These are phyloP conservation scores for Lasiodiplodia citricola DNA, from an alignment of 2,329 filamentous ascomycete species.

Conservation along the genomic window DNA sequence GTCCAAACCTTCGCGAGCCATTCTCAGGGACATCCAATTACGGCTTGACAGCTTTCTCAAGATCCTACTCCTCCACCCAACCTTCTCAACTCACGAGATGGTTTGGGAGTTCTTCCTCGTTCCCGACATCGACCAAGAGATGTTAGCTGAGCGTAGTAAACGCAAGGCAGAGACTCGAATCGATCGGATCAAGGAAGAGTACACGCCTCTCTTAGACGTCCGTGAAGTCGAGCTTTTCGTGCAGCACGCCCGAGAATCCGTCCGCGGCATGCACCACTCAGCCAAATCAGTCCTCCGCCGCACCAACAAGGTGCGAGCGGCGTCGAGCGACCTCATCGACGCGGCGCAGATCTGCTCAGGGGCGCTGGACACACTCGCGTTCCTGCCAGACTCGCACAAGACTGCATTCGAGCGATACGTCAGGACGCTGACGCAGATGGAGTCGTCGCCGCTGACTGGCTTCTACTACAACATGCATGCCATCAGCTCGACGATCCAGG, in stretches of 20 bases:
- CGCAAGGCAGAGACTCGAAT: constrained; percentile 82
- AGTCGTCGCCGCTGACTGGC: constrained; percentile 72
- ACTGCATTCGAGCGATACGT: constrained; percentile 76
- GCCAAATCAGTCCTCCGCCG: constrained; percentile 82
- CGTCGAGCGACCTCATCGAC: constrained; percentile 70
- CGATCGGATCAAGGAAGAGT: constrained; percentile 88
- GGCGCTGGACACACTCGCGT: constrained; percentile 62
- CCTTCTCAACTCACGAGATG: constrained; percentile 95
- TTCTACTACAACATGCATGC: constrained; percentile 80
- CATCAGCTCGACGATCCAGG: constrained; percentile 82
- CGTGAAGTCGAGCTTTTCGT: constrained; percentile 93
- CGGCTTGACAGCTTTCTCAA: constrained; percentile 87
- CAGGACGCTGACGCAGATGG: constrained; percentile 66
- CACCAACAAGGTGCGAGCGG: constrained; percentile 74
- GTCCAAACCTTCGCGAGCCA: constrained; percentile 84
- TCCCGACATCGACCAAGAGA: constrained; percentile 86
- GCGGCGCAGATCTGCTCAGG: constrained; percentile 62
- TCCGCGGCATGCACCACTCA: constrained; percentile 81
- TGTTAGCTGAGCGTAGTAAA: constrained; percentile 86
- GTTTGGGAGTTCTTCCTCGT: constrained; percentile 99
- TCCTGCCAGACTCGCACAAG: constrained; percentile 71
- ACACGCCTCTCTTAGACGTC: constrained; percentile 77
- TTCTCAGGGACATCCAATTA: constrained; percentile 85
- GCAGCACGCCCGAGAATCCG: constrained; percentile 85
- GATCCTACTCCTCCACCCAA: constrained; percentile 84